Base-by-base conservation (phyloP, 139 green algal genomes). In the Microglena sp. region DNA sequence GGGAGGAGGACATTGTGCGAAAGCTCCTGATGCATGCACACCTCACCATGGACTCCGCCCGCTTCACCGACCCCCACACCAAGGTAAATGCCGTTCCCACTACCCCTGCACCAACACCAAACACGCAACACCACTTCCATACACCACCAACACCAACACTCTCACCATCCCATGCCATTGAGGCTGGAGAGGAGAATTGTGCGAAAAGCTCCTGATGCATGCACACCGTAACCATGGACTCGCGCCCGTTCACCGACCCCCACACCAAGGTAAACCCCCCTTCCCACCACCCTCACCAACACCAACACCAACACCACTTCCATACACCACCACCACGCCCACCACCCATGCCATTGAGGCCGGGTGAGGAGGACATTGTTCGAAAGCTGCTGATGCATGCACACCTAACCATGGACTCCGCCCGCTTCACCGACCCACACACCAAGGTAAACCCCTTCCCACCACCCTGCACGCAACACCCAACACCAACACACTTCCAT, bases 61-160 rank as follows among this genome's bases (percentile, higher is more conserved):
- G n/a, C n/a, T 89, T 73, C 66, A 84, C 70, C 0, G 91, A 97
- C 67, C 87, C 92, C 30, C 88, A 95, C 78, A 82, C 78, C 60
- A 99, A 99, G 84, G 89, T 81, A 24, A 93, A 98, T 62, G 87
- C 53, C 18, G 56, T 11, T 90, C 75, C 68, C 84, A 70, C 0
- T 90, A 98, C 69, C 88, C 93, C 33, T 87, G 95, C 79, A 83
- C 79, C 55, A 99, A 99, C 83, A 87, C 82, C n/a, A n/a, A n/a
- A n/a, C n/a, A n/a, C n/a, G n/a, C n/a, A n/a, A n/a, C n/a, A n/a
- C n/a, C n/a, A n/a, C n/a, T n/a, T n/a, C n/a, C n/a, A n/a, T n/a
- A n/a, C n/a, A n/a, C n/a, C n/a, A n/a, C n/a, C n/a, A n/a, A n/a
- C n/a, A n/a, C n/a, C n/a, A n/a, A n/a, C n/a, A n/a, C n/a, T n/a